These are phyloP conservation scores for Nicotiana benthamiana DNA, from an alignment of 257 asterid genomes.

Conservation along the genomic window DNA sequence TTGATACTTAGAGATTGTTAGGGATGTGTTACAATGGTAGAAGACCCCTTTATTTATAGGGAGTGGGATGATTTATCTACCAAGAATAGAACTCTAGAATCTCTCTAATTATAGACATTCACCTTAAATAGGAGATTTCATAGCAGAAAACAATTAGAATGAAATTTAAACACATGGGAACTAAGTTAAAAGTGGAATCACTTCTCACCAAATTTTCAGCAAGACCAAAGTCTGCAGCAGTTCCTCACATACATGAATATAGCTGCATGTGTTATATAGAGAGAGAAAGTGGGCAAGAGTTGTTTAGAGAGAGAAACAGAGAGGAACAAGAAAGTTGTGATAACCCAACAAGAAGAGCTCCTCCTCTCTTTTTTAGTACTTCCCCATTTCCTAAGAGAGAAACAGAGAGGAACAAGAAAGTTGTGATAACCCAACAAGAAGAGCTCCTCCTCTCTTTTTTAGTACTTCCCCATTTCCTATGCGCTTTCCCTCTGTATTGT, in stretches of 20 bases:
- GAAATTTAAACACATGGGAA: background rate
- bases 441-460: background rate
- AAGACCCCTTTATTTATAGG: too few species aligned
- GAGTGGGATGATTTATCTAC: too few species aligned
- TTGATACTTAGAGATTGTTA: too few species aligned
- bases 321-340: conserved; percentile 22
- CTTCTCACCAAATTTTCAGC: background rate
- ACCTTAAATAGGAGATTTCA: too few species aligned
- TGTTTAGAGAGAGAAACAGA: conserved; percentile 1
- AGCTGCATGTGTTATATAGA: background rate
- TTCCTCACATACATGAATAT: background rate
- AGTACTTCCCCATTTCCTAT: conserved; percentile 67
- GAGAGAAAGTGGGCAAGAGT: background rate
- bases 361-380: too few species aligned
- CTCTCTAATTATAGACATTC: too few species aligned
- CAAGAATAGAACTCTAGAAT: too few species aligned
- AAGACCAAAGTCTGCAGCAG: conserved; percentile 1
- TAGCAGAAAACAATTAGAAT: background rate
- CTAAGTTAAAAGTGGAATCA: background rate
- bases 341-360: conserved; percentile 4
- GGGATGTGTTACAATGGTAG: too few species aligned
- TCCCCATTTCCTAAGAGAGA: too few species aligned
- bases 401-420: conserved; percentile 17
- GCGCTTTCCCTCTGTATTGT: conserved; percentile 10
- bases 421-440: conserved; percentile 13